Evolutionary conservation across 345 rosid genomes (phyloP), one percentile per base, ranked within the genome.

Genomic region (Luvunga scandens): DNA sequence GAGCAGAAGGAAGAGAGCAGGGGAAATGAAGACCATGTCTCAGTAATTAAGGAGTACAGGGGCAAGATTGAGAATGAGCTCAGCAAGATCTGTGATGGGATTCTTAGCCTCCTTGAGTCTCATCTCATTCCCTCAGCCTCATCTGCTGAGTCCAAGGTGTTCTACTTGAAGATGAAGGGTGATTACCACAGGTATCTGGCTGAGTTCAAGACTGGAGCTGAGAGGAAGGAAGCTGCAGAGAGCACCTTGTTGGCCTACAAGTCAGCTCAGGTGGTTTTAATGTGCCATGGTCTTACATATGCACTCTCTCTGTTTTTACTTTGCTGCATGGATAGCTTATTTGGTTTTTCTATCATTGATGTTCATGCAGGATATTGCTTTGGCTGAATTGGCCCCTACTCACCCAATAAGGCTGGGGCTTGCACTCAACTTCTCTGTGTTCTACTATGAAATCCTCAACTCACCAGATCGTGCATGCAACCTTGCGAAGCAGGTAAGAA

Each of bases 151-250:
- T 95, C 98, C 66, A 95, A 95, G 90, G 97, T 95, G 64, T 95
- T 95, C 78, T 95, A 95, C 87, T 91, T 95, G 45, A 95, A 95
- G 87, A 95, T 95, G 98, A 95, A 95, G 85, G 98, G 98, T 76
- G 98, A 95, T 73, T 95, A 95, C 81, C 91, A 93, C 78, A 86
- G 98, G 80, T 95, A 95, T 80, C 95, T 95, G 30, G 98, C 98
- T 1, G 98, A 95, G 85, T 95, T 95, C 77, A 95, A 95, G 94
- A 93, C 98, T 66, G 89, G 91, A 6, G 86, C 92, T 60, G 98
- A 95, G 83, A 95, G 97, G 86, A 95, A 95, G 87, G 98, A 95
- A 81, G 95, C 98, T 81, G 98, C 98, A 21, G 98, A 95, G 91
- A 95, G 93, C 82, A 95, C 98, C 72, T 87, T 95, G 79, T 62